Evolutionary conservation across 768 basidiomycete species (phyloP).

Genomic region (Suillus occidentalis): DNA sequence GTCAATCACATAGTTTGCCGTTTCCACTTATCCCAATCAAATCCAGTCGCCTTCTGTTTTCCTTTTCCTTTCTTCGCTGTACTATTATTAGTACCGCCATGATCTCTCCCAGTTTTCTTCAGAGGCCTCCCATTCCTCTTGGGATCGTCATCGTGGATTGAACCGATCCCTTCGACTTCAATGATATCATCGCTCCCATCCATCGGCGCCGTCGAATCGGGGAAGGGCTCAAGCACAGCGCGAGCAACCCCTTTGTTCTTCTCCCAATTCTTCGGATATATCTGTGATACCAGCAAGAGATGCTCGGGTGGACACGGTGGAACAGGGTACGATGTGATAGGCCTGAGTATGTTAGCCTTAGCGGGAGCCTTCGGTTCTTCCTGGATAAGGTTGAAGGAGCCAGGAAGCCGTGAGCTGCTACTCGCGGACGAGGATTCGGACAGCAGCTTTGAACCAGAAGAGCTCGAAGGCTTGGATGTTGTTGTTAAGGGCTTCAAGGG

Average conservation of each 20-base stretch:
- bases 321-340: constrained; percentile 30
- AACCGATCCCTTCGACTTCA: not conserved
- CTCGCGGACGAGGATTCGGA: not conserved
- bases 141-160: not conserved
- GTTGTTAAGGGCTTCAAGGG: not conserved
- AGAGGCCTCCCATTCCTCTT: not conserved
- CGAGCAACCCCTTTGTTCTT: constrained; percentile 13
- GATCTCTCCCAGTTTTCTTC: not conserved
- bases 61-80: not conserved
- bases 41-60: not conserved
- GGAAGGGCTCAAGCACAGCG: constrained; percentile 15
- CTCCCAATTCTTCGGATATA: constrained; percentile 6
- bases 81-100: not conserved
- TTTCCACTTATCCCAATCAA: constrained; percentile 6
- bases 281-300: constrained; percentile 11
- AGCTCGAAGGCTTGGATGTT: too few species aligned
- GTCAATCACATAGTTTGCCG: not conserved
- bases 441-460: not conserved
- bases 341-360: constrained; percentile 27
- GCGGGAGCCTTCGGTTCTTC: not conserved
- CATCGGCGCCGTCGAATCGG: not conserved
- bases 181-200: not conserved
- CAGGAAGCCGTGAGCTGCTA: not conserved
- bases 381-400: not conserved
- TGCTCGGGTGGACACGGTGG: constrained; percentile 29